Evolutionary conservation across 306 rosid species (phyloP).

Genomic region (Corylus americana): DNA sequence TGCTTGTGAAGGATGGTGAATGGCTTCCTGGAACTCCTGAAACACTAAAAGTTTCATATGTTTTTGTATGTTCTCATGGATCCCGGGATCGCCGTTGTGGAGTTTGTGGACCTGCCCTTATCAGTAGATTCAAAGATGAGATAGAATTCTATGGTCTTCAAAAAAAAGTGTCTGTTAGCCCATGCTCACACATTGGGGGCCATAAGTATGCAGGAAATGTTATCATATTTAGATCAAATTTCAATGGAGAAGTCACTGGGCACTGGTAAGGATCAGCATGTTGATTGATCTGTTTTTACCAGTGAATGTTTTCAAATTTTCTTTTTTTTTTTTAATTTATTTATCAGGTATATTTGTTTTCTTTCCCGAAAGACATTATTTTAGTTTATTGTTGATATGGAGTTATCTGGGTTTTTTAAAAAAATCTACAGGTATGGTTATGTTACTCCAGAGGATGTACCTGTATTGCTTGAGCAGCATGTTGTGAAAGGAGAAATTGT

Average conservation of each 20-base stretch:
- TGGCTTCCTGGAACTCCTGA: constrained; percentile 96
- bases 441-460: constrained; percentile 82
- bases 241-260: constrained; percentile 68
- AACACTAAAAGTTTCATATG: constrained; percentile 60
- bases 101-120: constrained; percentile 85
- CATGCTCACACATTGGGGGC: constrained; percentile 95
- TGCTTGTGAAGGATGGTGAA: constrained; percentile 88
- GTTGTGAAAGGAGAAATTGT: constrained; percentile 67
- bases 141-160: constrained; percentile 67
- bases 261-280: constrained; percentile 66
- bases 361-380: constrained; percentile 3
- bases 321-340: neutral
- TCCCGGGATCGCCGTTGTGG: constrained; percentile 96
- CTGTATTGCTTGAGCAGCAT: constrained; percentile 76
- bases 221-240: constrained; percentile 66
- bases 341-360: neutral
- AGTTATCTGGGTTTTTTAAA: neutral
- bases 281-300: constrained; percentile 1
- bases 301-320: neutral
- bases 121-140: constrained; percentile 77
- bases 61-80: constrained; percentile 90
- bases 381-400: constrained; percentile 19
- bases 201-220: constrained; percentile 90
- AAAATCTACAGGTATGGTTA: constrained; percentile 79
- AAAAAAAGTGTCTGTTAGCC: constrained; percentile 81